These are phyloP conservation scores for Naegleria lovaniensis DNA, from an alignment of 208 protist species.

Conservation along the genomic window DNA sequence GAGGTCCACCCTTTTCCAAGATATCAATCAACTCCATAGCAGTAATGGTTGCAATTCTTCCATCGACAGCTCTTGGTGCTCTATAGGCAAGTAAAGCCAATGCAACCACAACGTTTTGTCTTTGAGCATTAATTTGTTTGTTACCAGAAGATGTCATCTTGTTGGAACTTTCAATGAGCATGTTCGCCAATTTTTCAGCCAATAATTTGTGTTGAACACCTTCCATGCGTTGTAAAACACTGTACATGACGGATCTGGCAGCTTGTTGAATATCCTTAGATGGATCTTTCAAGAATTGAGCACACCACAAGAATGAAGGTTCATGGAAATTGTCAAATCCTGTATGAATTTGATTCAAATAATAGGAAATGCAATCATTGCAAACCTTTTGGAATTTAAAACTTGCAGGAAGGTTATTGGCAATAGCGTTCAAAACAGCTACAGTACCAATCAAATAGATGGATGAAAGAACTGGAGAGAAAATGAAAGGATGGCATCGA, in stretches of 20 bases:
- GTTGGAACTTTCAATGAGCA: background rate
- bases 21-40: slow-evolving; percentile 24
- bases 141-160: background rate
- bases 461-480: slow-evolving; percentile 11
- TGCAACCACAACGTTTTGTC: slow-evolving; percentile 19
- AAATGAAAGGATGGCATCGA: slow-evolving; percentile 2
- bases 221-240: slow-evolving; percentile 1
- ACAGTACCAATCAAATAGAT: slow-evolving; percentile 1
- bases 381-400: background rate
- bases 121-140: background rate
- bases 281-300: slow-evolving; percentile 20
- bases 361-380: background rate
- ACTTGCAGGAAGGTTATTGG: background rate
- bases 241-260: slow-evolving; percentile 3
- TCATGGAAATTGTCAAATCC: slow-evolving; percentile 7
- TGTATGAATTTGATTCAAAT: background rate
- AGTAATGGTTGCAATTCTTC: background rate
- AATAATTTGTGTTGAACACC: background rate
- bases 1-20: slow-evolving; percentile 23
- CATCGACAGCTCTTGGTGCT: background rate
- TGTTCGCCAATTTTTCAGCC: background rate
- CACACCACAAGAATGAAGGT: slow-evolving; percentile 1
- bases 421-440: background rate
- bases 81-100: background rate
- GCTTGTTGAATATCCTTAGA: background rate